Evolutionary conservation across 495 filamentous ascomycete genomes (phyloP), one percentile per base, ranked within the genome.

Genomic region (Talaromyces proteolyticus): DNA sequence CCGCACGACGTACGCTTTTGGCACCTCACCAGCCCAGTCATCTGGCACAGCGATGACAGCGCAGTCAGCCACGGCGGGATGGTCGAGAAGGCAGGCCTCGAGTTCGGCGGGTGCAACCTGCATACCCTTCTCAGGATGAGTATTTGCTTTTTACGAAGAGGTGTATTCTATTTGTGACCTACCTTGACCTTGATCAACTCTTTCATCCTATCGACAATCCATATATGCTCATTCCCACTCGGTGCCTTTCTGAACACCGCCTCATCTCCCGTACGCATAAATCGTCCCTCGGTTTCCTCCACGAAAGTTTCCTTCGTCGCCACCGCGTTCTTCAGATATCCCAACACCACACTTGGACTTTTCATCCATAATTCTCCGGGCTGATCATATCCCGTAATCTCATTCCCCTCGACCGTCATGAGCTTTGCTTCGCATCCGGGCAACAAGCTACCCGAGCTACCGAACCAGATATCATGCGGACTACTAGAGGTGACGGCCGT

Each of bases 171-270:
- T 20, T 14, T 4, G 2, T 34, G 26, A 10, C 29, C 0, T n/a
- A 84, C 82, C 73, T 88, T 89, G 52, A 86, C 79, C 63, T 91
- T 91, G 66, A 91, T 89, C 42, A 91, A 66, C 66, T 91, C 87
- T 66, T 90, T 90, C 53, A 90, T 79, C n/a, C 87, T 77, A 60
- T 91, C 87, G 1, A 87, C 80, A 25, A 91, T 82, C 49, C 80
- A 79, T 26, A 90, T 55, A 59, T 91, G 87, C 60, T 88, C 83
- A 44, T 84, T 59, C 3, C 86, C 86, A 4, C 61, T 55, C 0
- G 79, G 70, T 12, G 71, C 54, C 65, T 75, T 79, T 25, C 67
- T 62, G 26, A 89, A 69, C 16, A 87, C 66, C 3, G 79, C 86
- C 59, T 88, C 84, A 55, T 90, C 86, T 16, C 86, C 86, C 2